A percentile compares a stretch with the other conserved stretches of the same genome.
phyloP scores from a whole-genome alignment of 2,329 filamentous ascomycete genomes.

The Fusarium sp. region DNA sequence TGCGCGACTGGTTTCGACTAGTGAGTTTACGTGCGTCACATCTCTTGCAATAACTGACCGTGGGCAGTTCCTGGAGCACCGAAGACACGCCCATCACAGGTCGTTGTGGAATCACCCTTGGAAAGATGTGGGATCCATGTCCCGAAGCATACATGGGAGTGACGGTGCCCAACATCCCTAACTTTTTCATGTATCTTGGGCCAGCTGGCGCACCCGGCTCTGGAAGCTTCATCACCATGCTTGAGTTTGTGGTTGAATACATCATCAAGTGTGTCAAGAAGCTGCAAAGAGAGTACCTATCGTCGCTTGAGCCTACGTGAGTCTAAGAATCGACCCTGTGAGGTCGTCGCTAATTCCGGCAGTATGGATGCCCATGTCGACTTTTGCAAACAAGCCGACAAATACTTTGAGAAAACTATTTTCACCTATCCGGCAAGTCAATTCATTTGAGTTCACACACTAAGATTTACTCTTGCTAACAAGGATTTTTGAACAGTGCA shows the following conservation, averaged over 20 bases:
- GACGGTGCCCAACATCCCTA: constrained; percentile 7
- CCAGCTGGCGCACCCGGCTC: constrained; percentile 4
- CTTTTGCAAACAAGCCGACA: not conserved
- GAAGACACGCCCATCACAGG: not conserved
- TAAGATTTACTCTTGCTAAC: not conserved
- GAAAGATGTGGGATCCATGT: not conserved
- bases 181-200: constrained; percentile 15
- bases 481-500: not conserved
- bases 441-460: rapidly evolving
- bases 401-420: not conserved
- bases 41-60: not conserved
- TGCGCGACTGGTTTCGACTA: constrained; percentile 4
- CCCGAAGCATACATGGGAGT: constrained; percentile 11
- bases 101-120: not conserved
- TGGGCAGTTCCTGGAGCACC: not conserved
- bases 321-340: not conserved
- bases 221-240: constrained; percentile 4
- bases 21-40: not conserved
- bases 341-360: not conserved
- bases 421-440: not conserved
- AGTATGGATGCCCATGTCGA: not conserved
- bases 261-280: constrained; percentile 11
- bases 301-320: constrained; percentile 1
- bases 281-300: not conserved
- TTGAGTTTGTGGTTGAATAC: constrained; percentile 9